Evolutionary conservation across 495 filamentous ascomycete species (phyloP), one percentile per base, ranked within the genome.

Genomic region (Aspergillus hancockii): DNA sequence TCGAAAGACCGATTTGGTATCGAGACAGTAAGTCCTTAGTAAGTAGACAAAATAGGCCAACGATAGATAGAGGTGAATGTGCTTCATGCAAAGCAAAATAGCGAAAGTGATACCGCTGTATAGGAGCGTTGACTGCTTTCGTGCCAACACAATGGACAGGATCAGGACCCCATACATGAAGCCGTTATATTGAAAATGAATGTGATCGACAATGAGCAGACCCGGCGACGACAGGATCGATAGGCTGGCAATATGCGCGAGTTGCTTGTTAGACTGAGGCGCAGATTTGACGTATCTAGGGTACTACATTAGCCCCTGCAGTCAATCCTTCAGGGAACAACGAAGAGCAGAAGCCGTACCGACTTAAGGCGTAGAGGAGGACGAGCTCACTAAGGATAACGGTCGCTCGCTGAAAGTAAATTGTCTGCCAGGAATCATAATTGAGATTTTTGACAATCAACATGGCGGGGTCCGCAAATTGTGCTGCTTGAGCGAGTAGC

Each of bases 141-240:
- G 87, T 2, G 90, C 91, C 55, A 92, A 72, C 0, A 95, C 89
- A 28, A 98, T 79, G 0, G 93, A 97, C 32, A 92, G 76, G 22
- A 97, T 82, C 40, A 98, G 74, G 34, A 98, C 75, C 16, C 94
- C 94, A 67, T 97, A 98, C 68, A 98, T 83, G 74, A 92, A 92
- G 52, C 94, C 94, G 74, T 98, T 98, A 78, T 98, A 98, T 75
- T 98, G 94, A 74, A 98, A 98, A 71, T 98, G 94, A 61, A 98
- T 95, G 70, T 98, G 94, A 67, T 98, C 94, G 71, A 98, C 97
- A 66, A 98, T 96, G 49, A 98, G 79, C 12, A 98, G 83, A 30
- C 93, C 94, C 2, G 94, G 94, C 3, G 92, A 97, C 32, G 98
- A 83, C 16, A 98, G 75, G 52, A 98, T 87, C 0, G 93, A 97